Base-by-base conservation (phyloP, 352 stramenopile genomes). In the Thraustotheca clavata region DNA sequence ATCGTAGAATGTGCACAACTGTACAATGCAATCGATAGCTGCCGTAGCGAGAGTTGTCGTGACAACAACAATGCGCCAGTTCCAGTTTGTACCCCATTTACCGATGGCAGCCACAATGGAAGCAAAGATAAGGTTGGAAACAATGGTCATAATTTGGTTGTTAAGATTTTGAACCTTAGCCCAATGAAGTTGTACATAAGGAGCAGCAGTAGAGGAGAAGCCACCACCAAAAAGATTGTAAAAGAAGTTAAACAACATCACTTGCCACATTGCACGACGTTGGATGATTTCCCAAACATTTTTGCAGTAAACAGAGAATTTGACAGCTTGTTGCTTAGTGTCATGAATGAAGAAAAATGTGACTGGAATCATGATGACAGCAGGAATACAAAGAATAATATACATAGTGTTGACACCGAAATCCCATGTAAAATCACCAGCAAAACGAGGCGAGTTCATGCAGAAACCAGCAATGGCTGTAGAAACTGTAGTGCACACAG, bases 181-280 rank as follows among this genome's bases (percentile, higher is more conserved):
- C 83, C 81, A 91, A 31, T 77, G 82, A 4, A 71, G 73, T 49
- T 86, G 72, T 48, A 93, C 81, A 3, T 71, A 73, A 4, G 74
- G 32, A 6, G 59, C 68, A 24, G 79, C 80, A 3, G 66, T 80
- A 8, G 43, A 52, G 4, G 27, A 48, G 33, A 72, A 40, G 77
- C 84, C 27, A 69, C 61, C 34, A 26, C 72, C 84, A 62, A 93
- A 80, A 24, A 69, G 74, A 3, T 73, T 72, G 6, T 86, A 43
- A 12, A 55, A 33, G 24, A 90, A 70, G 39, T 83, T 67, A 46
- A 89, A 93, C 29, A 82, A 67, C 24, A 93, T 49, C 18, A 91
- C 62, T 40, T 89, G 82, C 79, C 80, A 93, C 71, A 90, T 76
- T 2, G 71, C 79, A 14, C 79, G 80, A 32, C 75, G 77, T 62